Base-by-base conservation (phyloP, 2,329 filamentous ascomycete genomes). In the Chaetomium olivaceum region DNA sequence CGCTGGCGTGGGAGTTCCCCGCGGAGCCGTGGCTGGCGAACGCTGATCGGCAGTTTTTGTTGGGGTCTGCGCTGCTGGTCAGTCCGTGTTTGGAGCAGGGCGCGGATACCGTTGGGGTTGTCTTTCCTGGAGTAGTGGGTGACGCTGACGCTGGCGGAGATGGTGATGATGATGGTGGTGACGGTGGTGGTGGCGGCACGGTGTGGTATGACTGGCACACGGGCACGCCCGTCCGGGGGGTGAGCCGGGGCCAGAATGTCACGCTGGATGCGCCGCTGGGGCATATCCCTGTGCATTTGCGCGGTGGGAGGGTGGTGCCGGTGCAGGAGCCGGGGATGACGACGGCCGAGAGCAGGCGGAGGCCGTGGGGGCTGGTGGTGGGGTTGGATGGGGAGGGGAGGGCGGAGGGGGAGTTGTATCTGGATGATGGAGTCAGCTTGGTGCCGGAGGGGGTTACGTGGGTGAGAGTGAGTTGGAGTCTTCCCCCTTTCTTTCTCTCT, bases 191-290 rank as follows among this genome's bases (percentile, higher is more conserved):
- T 1, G 56, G 23, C 4, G 36, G 12, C 8, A 76, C 86, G 50
- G 75, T 87, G 2, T 93, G 90, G 88, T 93, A 92, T 72, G 90
- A 93, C 74, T 93, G 90, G 89, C 92, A 92, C 76, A 89, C 84
- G n/a, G 85, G 87, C 59, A 81, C 81, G 0, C 80, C 80, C 0
- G 79, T 91, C 11, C 19, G 12, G 14, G 74, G 72, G 4, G 74
- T 78, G 0, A 31, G 66, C 2, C 61, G 72, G 1, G 79, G 77
- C 2, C 71, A 78, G 68, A 80, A 80, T 46, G 76, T 80, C 8
- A 80, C 78, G 0, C 76, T 81, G 21, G 74, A 75, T 4, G 79
- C 79, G 3, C 78, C 77, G 80, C 74, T 90, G 82, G 64, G 91
- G 81, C 79, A 93, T 71, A 92, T 93, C 48, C 90, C 90, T 0